Evolutionary conservation across 805 yeast genomes (phyloP), one percentile per base, ranked within the genome.

Genomic region (Priceomyces carsonii): DNA sequence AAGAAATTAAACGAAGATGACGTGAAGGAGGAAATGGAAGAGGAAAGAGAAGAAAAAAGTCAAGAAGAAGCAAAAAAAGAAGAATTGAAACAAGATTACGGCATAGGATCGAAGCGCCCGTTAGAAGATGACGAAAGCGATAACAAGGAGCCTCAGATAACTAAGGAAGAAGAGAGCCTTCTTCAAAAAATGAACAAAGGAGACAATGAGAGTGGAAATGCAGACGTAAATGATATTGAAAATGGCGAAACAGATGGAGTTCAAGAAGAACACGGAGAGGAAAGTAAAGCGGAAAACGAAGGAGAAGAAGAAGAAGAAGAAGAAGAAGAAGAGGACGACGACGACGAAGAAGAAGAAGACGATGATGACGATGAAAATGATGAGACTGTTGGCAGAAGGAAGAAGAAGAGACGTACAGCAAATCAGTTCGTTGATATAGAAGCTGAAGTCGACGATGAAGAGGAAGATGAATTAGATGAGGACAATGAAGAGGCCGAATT

Each of bases 371-470:
- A 59, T 0, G 71, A 61, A 1, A 71, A 63, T 2, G 85, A 75
- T 1, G 83, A 74, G 9, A 72, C 65, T 4, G 75, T 69, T 5
- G 61, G 63, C n/a, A 71, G 69, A 4, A 68, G 73, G 29, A 62
- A 66, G 32, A 66, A 66, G 40, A 73, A 68, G 43, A 66, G 73
- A 54, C 65, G 77, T 52, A 55, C 66, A 33, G 74, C 73, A 69
- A 91, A 91, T 61, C 90, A 85, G 71, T 93, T 89, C 61, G 74
- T 93, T 64, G 99, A 93, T 85, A 95, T 93, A 36, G 98, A 93
- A 71, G 99, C 43, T 40, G 98, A 91, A 61, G 99, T 93, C 39
- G 95, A 91, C 60, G 98, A 91, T 42, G 98, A 93, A 47, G 98
- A 93, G 36, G 98, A 91, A 47, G 95, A 85, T 27, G 79, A 81